phyloP scores from a whole-genome alignment of 2,329 filamentous ascomycete species.

The Epichloe sibirici region DNA sequence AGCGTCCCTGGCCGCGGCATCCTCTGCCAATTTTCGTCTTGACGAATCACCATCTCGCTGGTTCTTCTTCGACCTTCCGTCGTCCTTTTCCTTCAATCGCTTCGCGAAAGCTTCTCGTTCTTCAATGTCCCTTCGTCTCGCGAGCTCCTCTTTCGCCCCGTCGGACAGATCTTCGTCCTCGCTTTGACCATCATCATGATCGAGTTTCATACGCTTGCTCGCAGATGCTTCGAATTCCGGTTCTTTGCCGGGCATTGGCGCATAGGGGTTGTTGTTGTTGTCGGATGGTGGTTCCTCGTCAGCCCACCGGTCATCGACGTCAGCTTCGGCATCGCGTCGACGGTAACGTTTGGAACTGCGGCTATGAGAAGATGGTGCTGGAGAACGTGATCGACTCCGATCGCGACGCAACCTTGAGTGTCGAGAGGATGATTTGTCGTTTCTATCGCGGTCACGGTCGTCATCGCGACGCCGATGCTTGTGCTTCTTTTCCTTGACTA shows the following conservation, averaged over 20 bases:
- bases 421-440: constrained; percentile 18
- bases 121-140: constrained; percentile 52
- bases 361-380: constrained; percentile 13
- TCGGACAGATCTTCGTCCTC: constrained; percentile 41
- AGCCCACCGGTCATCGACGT: constrained; percentile 71
- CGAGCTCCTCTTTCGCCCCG: constrained; percentile 43
- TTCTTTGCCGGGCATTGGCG: constrained; percentile 29
- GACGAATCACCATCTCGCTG: constrained; percentile 45
- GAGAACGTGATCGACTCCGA: constrained; percentile 23
- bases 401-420: constrained; percentile 16
- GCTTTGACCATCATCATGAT: constrained; percentile 36
- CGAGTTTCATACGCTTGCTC: constrained; percentile 56
- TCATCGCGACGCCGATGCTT: constrained; percentile 27
- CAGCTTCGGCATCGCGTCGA: constrained; percentile 28
- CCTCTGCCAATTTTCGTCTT: constrained; percentile 35
- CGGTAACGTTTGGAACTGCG: constrained; percentile 30
- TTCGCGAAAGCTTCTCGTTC: constrained; percentile 75
- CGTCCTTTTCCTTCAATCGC: constrained; percentile 59
- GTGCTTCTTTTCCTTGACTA: constrained; percentile 35
- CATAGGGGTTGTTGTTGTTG: constrained; percentile 19
- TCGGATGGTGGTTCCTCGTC: constrained; percentile 53
- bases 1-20: constrained; percentile 52
- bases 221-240: constrained; percentile 56
- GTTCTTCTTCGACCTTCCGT: constrained; percentile 55
- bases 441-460: constrained; percentile 21